A percentile compares a stretch with the other conserved stretches of the same genome.
Evolutionary conservation across 2,329 filamentous ascomycete species (phyloP).

Genomic region (Ascochyta fabae): DNA sequence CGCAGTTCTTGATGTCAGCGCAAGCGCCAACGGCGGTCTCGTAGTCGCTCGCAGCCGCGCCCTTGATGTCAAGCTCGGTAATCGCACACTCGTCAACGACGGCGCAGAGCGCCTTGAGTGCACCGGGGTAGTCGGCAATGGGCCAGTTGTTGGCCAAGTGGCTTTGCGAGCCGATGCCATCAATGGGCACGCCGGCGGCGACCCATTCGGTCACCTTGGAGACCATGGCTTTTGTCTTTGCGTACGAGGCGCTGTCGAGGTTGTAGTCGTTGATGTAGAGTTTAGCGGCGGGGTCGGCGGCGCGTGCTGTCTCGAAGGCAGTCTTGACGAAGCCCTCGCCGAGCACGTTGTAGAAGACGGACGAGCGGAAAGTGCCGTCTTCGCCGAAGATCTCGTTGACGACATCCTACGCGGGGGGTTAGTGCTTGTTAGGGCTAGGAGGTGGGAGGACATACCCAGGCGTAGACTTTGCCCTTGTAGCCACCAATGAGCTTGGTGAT

Average conservation of each 20-base stretch:
- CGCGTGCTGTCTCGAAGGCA: slow-evolving; percentile 71
- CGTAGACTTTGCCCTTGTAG: slow-evolving; percentile 69
- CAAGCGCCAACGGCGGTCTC: slow-evolving; percentile 63
- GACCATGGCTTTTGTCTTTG: slow-evolving; percentile 65
- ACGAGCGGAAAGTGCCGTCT: slow-evolving; percentile 64
- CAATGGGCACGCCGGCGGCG: slow-evolving; percentile 66
- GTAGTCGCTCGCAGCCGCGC: slow-evolving; percentile 64
- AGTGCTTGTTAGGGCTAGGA: background rate
- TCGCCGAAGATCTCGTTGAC: slow-evolving; percentile 51
- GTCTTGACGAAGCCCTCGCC: slow-evolving; percentile 74
- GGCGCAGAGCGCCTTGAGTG: slow-evolving; percentile 61
- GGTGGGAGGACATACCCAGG: slow-evolving; percentile 49
- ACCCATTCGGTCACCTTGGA: slow-evolving; percentile 69
- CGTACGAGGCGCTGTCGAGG: slow-evolving; percentile 65
- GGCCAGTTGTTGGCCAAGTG: slow-evolving; percentile 58
- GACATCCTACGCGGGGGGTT: slow-evolving; percentile 13
- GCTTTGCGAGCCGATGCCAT: slow-evolving; percentile 68
- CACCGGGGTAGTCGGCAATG: slow-evolving; percentile 54
- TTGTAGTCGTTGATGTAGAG: slow-evolving; percentile 77
- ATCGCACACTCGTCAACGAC: slow-evolving; percentile 66
- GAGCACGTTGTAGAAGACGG: slow-evolving; percentile 71
- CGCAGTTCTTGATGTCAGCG: slow-evolving; percentile 63
- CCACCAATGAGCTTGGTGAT: slow-evolving; percentile 63
- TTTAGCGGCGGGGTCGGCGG: slow-evolving; percentile 70
- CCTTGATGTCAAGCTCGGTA: slow-evolving; percentile 72